A percentile compares a stretch with the other conserved stretches of the same genome.
These are phyloP conservation scores for Spencermartinsiella europaea DNA, from an alignment of 805 yeast genomes.

Conservation along the genomic window DNA sequence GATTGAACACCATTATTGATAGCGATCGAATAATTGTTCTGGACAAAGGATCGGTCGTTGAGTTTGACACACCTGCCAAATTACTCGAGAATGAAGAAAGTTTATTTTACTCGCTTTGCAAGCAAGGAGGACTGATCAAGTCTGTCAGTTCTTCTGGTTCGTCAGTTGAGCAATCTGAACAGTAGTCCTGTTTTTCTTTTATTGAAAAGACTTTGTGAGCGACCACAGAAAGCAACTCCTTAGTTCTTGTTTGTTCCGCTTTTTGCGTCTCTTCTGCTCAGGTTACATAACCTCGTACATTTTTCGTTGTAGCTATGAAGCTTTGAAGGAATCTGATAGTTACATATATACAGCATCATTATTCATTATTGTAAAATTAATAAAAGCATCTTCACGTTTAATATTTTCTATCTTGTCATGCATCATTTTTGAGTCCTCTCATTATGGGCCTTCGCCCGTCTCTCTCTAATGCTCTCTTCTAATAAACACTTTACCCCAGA, in stretches of 20 bases:
- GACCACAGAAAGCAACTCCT: no score
- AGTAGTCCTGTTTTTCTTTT: no score
- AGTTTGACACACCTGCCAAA: conserved; percentile 63
- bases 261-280: no score
- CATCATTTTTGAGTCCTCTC: no score
- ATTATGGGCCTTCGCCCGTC: not conserved
- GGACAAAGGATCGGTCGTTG: conserved; percentile 62
- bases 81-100: conserved; percentile 63
- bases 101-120: conserved; percentile 72
- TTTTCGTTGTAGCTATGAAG: no score
- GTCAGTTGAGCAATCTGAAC: not conserved
- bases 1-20: conserved; percentile 75
- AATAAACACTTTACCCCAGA: not conserved
- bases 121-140: conserved; percentile 62
- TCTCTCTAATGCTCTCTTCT: not conserved
- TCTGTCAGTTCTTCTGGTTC: conserved; percentile 1
- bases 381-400: no score
- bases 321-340: no score
- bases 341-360: not conserved
- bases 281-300: no score
- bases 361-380: not conserved
- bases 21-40: conserved; percentile 69
- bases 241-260: no score
- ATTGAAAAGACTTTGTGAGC: no score
- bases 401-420: no score